Percentiles rank a stretch among this genome's conserved stretches.
Conservation (phyloP, 331 rosid genomes). For the Prunus yedoensis region DNA sequence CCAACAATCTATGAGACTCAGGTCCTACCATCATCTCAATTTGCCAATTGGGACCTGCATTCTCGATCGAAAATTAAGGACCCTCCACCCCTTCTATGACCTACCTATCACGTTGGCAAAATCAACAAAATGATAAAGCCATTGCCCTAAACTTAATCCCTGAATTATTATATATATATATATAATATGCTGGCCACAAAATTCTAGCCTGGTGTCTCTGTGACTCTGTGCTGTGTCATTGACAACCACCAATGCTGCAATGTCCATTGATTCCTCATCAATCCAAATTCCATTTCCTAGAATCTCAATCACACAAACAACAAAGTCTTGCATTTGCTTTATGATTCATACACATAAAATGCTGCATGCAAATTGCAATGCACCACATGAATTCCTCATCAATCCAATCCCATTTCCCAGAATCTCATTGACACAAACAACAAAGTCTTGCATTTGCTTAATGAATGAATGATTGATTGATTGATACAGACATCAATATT, state of each 20-base stretch:
- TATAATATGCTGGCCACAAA: not conserved
- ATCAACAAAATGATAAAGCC: constrained; percentile 25
- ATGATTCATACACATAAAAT: not conserved
- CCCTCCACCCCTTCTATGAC: not conserved
- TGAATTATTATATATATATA: too few relatives aligned
- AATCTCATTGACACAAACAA: not conserved
- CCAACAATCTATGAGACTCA: not conserved
- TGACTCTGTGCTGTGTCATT: not conserved
- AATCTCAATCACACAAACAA: not conserved
- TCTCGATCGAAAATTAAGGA: constrained; percentile 42
- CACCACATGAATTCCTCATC: constrained; percentile 4
- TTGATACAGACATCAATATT: too few relatives aligned
- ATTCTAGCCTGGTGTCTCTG: not conserved
- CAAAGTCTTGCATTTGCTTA: too few relatives aligned
- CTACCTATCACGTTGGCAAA: constrained; percentile 6
- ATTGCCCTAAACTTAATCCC: not conserved
- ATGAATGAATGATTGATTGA: too few relatives aligned
- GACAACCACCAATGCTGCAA: not conserved
- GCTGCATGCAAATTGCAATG: not conserved
- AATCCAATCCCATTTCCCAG: not conserved
- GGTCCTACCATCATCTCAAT: constrained; percentile 29
- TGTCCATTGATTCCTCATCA: constrained; percentile 18
- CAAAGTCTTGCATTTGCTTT: not conserved
- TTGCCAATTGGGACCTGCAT: constrained; percentile 18
- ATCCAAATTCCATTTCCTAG: constrained; percentile 7